phyloP scores from a whole-genome alignment of 192 early-diverging fungal genomes.

The Chytriomyces sp. region DNA sequence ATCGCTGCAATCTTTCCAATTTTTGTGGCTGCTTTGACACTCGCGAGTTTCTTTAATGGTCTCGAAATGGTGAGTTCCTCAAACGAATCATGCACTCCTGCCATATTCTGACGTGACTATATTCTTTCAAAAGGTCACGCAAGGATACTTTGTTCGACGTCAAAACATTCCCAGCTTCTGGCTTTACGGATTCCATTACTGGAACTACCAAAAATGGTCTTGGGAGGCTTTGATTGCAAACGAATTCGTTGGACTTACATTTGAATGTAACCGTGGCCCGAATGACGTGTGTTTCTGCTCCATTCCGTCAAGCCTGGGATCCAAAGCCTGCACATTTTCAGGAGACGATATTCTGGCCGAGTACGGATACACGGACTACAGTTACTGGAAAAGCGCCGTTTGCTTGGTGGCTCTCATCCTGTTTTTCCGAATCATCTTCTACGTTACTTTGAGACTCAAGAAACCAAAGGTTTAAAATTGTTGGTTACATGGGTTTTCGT shows the following conservation, averaged over 20 bases:
- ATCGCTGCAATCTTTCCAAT: slow-evolving; percentile 45
- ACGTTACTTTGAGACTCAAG: slow-evolving; percentile 24
- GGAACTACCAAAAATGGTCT: slow-evolving; percentile 42
- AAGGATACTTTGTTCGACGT: slow-evolving; percentile 40
- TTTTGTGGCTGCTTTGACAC: slow-evolving; percentile 48
- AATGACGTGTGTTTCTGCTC: slow-evolving; percentile 15
- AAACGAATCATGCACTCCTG: too few relatives aligned
- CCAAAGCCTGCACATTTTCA: slow-evolving; percentile 25
- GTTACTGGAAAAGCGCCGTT: slow-evolving; percentile 26
- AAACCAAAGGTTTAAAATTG: slow-evolving; percentile 14
- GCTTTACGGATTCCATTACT: slow-evolving; percentile 41
- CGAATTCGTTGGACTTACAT: slow-evolving; percentile 32
- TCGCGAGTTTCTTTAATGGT: slow-evolving; percentile 29
- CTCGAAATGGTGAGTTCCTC: slow-evolving; percentile 29
- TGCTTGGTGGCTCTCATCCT: slow-evolving; percentile 28
- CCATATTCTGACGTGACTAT: too few relatives aligned
- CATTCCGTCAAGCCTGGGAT: background rate
- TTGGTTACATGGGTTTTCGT: too few relatives aligned
- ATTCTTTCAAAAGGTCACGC: slow-evolving; percentile 27
- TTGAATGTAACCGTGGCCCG: background rate
- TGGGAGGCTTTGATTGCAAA: slow-evolving; percentile 31
- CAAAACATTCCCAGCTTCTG: slow-evolving; percentile 39
- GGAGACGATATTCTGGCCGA: slow-evolving; percentile 30
- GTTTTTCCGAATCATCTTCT: slow-evolving; percentile 16
- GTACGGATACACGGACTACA: slow-evolving; percentile 10